These are phyloP conservation scores for Apostasia ramifera DNA, from an alignment of 106 monocot genomes.

Conservation along the genomic window DNA sequence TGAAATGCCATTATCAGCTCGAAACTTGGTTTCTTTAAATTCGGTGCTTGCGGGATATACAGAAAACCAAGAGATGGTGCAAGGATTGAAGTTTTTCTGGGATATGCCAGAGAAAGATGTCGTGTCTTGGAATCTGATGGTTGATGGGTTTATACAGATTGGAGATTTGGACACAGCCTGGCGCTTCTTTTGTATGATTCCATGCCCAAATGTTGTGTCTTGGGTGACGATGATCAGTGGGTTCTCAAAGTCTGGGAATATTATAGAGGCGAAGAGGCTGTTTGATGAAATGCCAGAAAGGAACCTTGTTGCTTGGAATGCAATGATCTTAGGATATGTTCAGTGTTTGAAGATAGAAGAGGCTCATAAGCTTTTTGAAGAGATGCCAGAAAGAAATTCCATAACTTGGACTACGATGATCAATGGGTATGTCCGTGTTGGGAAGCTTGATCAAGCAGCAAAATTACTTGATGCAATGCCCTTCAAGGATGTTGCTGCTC, in stretches of 20 bases:
- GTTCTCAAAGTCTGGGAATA: conserved; percentile 25
- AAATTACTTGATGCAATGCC: conserved; percentile 45
- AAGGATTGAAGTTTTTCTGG: conserved; percentile 31
- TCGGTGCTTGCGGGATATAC: conserved; percentile 48
- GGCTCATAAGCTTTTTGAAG: conserved; percentile 28
- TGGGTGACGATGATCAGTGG: conserved; percentile 63
- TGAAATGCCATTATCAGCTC: conserved; percentile 21
- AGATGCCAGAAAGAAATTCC: conserved; percentile 43
- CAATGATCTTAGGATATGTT: conserved; percentile 48
- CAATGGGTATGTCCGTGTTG: conserved; percentile 35
- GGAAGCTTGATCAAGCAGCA: conserved; percentile 34
- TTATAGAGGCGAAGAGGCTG: conserved; percentile 33
- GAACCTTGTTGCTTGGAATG: conserved; percentile 52
- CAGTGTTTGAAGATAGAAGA: conserved; percentile 28
- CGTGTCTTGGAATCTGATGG: conserved; percentile 58
- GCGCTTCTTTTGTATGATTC: conserved; percentile 29
- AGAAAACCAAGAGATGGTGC: conserved; percentile 30
- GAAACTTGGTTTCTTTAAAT: conserved; percentile 37
- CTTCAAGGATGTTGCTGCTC: conserved; percentile 39
- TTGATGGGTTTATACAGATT: conserved; percentile 36
- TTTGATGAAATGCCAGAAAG: conserved; percentile 57
- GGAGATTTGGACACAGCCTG: conserved; percentile 30
- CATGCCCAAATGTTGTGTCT: conserved; percentile 35
- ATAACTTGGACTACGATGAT: conserved; percentile 62
- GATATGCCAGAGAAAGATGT: conserved; percentile 36